A percentile compares a stretch with the other conserved stretches of the same genome.
Conservation (phyloP, 495 filamentous ascomycete species). For the Rhizodiscina lignyota region DNA sequence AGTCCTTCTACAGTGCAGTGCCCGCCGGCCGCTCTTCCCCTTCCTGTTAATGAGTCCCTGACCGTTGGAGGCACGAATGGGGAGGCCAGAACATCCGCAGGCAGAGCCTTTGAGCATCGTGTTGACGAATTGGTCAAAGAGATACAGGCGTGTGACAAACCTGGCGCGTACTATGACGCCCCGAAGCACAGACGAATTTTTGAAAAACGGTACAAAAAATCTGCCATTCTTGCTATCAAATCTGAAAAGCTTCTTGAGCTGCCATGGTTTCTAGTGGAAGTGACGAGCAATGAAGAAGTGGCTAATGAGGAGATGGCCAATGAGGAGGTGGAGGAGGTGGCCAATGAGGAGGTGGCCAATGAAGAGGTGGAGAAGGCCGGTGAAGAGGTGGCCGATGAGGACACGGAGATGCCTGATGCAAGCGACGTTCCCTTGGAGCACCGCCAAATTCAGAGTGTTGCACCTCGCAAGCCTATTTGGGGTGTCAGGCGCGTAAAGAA, state of each 20-base stretch:
- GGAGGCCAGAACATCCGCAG: background rate
- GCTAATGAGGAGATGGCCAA: background rate
- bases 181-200: background rate
- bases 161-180: background rate
- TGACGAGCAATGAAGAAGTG: background rate
- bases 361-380: background rate
- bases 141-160: no score
- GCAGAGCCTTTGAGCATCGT: no score
- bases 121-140: no score
- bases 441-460: no score
- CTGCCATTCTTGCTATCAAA: no score
- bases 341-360: background rate
- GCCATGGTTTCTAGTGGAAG: no score
- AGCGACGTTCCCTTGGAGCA: background rate
- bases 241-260: no score
- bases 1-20: no score
- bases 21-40: no score
- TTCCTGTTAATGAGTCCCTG: no score
- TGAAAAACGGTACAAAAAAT: background rate
- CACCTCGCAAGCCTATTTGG: no score
- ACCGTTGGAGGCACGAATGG: no score
- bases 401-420: background rate
- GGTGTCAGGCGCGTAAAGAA: background rate
- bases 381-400: background rate
- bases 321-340: background rate